Evolutionary conservation across 2,329 filamentous ascomycete genomes (phyloP), one percentile per base, ranked within the genome.

Genomic region (Penicillium sp.): DNA sequence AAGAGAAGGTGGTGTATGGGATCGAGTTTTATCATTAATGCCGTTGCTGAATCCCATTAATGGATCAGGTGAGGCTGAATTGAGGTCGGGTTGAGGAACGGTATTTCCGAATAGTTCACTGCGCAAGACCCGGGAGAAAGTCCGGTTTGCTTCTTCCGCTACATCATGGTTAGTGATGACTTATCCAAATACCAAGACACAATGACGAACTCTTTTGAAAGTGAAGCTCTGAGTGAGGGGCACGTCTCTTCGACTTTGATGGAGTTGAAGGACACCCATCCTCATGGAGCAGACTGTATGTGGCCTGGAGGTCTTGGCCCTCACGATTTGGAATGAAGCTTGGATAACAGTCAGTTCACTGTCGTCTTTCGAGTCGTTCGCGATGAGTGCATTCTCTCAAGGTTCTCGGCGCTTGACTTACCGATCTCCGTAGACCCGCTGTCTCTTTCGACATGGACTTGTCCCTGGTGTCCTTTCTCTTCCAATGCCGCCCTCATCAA

Each of bases 321-420:
- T 92, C 88, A 41, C 94, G 85, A 66, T 94, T 95, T 26, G 94
- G 94, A 64, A 99, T 97, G 72, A 99, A 99, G 67, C 94, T 96
- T 70, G 55, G 49, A 51, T 26, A 7, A 22, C 15, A 40, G 50
- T 61, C 44, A 61, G 49, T 41, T 22, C 37, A 40, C 9, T 12
- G 18, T 40, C 18, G 2, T 22, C 2, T 2, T 40, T 20, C 25
- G 46, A 15, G 18, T 27, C 12, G 27, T 14, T 26, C 23, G 26
- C 8, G 22, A 26, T 6, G 20, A 27, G 15, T 27, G 20, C 29
- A 15, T 20, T 43, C 9, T 20, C n/a, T 18, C 9, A 2, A 48
- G 29, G 27, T 22, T 15, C 29, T 22, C 25, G n/a, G 23, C 23
- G 31, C 15, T 31, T 42, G 7, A 31, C 79, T 67, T 60, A 89